Evolutionary conservation across 257 asterid genomes (phyloP).

Genomic region (Gardenia jasminoides): DNA sequence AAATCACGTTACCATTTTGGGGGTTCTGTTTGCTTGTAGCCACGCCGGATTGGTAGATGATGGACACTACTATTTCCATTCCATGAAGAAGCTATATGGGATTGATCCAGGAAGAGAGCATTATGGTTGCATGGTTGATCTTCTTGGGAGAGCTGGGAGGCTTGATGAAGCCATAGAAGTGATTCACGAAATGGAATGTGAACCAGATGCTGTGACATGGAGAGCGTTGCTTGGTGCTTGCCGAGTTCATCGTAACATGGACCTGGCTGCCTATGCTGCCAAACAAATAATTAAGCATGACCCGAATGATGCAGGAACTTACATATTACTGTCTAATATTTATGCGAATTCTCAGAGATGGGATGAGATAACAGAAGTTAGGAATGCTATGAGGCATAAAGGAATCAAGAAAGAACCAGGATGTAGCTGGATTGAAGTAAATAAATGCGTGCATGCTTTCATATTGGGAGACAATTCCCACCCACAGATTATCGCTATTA

Average conservation of each 20-base stretch:
- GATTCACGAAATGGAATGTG: slow-evolving; percentile 61
- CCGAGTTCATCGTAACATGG: slow-evolving; percentile 73
- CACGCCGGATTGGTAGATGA: slow-evolving; percentile 81
- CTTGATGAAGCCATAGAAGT: slow-evolving; percentile 69
- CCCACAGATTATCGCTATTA: slow-evolving; percentile 50
- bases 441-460: slow-evolving; percentile 70
- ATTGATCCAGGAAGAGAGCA: slow-evolving; percentile 86
- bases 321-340: slow-evolving; percentile 68
- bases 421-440: slow-evolving; percentile 91
- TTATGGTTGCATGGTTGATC: slow-evolving; percentile 90
- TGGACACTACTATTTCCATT: slow-evolving; percentile 54
- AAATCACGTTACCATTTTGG: slow-evolving; percentile 66
- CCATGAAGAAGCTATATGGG: slow-evolving; percentile 67
- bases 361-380: slow-evolving; percentile 59
- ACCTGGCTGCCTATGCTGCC: slow-evolving; percentile 80
- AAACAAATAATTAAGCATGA: slow-evolving; percentile 67
- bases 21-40: slow-evolving; percentile 89
- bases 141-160: slow-evolving; percentile 86
- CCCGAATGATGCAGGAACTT: slow-evolving; percentile 74
- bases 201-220: slow-evolving; percentile 86
- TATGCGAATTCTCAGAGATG: slow-evolving; percentile 76
- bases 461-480: slow-evolving; percentile 70
- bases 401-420: slow-evolving; percentile 95
- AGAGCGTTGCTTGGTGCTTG: slow-evolving; percentile 89
- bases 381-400: slow-evolving; percentile 55